Conservation (phyloP, 371 early-diverging fungal species). For the Mortierella sp. region DNA sequence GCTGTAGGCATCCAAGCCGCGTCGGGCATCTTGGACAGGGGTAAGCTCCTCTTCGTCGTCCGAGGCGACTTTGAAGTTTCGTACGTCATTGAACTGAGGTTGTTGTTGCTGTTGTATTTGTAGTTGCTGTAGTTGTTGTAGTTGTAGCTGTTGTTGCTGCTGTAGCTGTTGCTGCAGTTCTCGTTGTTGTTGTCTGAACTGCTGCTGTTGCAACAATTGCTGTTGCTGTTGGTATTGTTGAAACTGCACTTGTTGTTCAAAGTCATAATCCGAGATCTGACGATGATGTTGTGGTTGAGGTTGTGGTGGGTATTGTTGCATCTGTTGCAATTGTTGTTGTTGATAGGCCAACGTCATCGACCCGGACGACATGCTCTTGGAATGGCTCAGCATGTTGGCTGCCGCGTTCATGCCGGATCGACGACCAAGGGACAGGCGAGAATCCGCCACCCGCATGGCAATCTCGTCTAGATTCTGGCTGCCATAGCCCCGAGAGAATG, state of each 20-base stretch:
- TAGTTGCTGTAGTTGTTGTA: slow-evolving; percentile 20
- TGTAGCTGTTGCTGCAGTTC: slow-evolving; percentile 17
- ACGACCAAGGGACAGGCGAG: slow-evolving; percentile 49
- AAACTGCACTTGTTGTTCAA: slow-evolving; percentile 21
- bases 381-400: slow-evolving; percentile 20
- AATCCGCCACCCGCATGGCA: slow-evolving; percentile 33
- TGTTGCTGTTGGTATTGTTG: slow-evolving; percentile 11
- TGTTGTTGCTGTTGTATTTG: slow-evolving; percentile 31
- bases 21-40: slow-evolving; percentile 46
- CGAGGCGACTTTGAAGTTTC: slow-evolving; percentile 44
- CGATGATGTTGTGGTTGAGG: slow-evolving; percentile 30
- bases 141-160: slow-evolving; percentile 23
- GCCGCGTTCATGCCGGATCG: slow-evolving; percentile 38
- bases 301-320: slow-evolving; percentile 21
- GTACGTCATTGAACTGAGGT: slow-evolving; percentile 22
- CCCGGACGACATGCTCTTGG: slow-evolving; percentile 27
- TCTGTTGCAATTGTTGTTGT: slow-evolving; percentile 26
- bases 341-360: slow-evolving; percentile 33
- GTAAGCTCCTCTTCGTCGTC: slow-evolving; percentile 54
- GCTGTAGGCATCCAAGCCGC: slow-evolving; percentile 45
- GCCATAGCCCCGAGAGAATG: slow-evolving; percentile 36
- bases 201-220: slow-evolving; percentile 17
- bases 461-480: slow-evolving; percentile 24
- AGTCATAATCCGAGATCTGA: slow-evolving; percentile 9
- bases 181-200: slow-evolving; percentile 29